These are phyloP conservation scores for Balansia obtecta DNA, from an alignment of 2,329 filamentous ascomycete species.

Conservation along the genomic window DNA sequence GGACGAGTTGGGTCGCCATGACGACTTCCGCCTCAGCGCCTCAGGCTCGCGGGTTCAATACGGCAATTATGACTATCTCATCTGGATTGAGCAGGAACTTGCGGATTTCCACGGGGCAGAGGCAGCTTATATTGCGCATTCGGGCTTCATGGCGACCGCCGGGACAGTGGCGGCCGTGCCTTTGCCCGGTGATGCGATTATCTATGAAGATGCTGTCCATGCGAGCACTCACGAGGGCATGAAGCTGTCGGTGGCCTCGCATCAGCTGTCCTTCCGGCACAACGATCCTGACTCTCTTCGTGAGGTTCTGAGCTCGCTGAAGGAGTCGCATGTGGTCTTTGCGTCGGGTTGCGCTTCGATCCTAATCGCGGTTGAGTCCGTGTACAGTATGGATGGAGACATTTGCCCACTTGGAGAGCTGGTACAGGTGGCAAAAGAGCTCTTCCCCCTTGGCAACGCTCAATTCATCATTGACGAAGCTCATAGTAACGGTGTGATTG, in stretches of 20 bases:
- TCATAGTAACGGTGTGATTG: constrained; percentile 29
- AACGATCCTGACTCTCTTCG: constrained; percentile 26
- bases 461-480: constrained; percentile 45
- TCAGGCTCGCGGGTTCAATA: constrained; percentile 51
- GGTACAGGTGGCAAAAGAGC: constrained; percentile 21
- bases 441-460: constrained; percentile 23
- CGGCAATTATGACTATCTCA: constrained; percentile 48
- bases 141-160: constrained; percentile 40
- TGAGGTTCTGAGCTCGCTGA: constrained; percentile 20
- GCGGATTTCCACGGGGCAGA: constrained; percentile 40
- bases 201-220: constrained; percentile 56
- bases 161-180: constrained; percentile 38
- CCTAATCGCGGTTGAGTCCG: constrained; percentile 26
- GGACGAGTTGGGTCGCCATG: constrained; percentile 19
- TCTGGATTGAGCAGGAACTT: constrained; percentile 43
- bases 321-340: constrained; percentile 18
- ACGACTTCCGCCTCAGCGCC: constrained; percentile 28
- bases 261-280: constrained; percentile 32
- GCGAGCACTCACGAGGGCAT: constrained; percentile 56
- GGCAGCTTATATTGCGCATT: constrained; percentile 47
- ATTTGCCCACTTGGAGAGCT: constrained; percentile 25
- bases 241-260: constrained; percentile 37
- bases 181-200: constrained; percentile 38
- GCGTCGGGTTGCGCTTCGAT: constrained; percentile 18
- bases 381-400: constrained; percentile 39